Evolutionary conservation across 306 rosid genomes (phyloP).

Genomic region (Corylus heterophylla): DNA sequence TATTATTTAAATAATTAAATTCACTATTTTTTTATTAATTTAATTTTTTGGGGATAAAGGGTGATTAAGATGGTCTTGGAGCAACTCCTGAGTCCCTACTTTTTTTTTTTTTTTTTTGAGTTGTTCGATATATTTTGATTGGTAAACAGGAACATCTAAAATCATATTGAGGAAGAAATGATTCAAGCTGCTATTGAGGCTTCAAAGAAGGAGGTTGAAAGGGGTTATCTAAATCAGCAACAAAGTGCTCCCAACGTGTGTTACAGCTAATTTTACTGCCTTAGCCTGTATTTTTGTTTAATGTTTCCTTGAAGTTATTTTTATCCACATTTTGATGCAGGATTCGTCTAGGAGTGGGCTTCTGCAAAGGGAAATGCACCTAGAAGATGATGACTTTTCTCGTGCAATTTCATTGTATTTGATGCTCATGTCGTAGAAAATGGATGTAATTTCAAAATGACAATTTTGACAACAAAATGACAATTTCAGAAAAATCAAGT

Average conservation of each 20-base stretch:
- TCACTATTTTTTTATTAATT: too few species aligned
- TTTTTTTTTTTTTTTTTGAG: constrained; percentile 3
- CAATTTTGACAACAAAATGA: too few species aligned
- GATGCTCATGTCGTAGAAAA: background rate
- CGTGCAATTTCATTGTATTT: constrained; percentile 72
- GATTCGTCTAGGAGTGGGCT: constrained; percentile 34
- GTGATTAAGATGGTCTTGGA: background rate
- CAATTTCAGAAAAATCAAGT: too few species aligned
- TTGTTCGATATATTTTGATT: constrained; percentile 21
- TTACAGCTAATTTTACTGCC: constrained; percentile 5
- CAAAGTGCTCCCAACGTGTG: constrained; percentile 35
- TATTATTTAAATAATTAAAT: too few species aligned
- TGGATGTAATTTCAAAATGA: too few species aligned
- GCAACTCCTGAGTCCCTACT: background rate
- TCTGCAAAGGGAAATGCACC: constrained; percentile 37
- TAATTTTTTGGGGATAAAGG: too few species aligned
- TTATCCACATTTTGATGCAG: constrained; percentile 38
- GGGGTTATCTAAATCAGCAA: constrained; percentile 35
- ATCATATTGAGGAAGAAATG: constrained; percentile 68
- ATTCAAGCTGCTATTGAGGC: constrained; percentile 83
- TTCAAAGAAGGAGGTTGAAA: constrained; percentile 55
- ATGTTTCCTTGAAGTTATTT: constrained; percentile 1
- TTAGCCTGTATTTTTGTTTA: constrained; percentile 20
- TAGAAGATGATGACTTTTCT: constrained; percentile 70
- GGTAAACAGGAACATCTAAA: constrained; percentile 52